Base-by-base conservation (phyloP, 2,329 filamentous ascomycete species). In the Penicillium thymicola region DNA sequence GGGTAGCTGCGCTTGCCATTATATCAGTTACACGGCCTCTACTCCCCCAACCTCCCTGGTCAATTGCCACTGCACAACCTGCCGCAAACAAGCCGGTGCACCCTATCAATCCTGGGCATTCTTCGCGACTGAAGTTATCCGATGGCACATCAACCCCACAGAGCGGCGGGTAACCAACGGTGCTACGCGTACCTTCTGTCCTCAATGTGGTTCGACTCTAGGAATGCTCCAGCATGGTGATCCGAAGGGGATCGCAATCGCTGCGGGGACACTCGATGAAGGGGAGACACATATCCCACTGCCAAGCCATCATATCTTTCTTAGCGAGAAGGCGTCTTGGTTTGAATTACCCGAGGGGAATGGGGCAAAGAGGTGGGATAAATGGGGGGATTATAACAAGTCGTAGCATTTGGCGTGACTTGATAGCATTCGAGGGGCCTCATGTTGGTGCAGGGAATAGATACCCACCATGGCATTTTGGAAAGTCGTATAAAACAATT, bases 11-110 rank as follows among this genome's bases (percentile, higher is more conserved):
- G 71, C 72, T 43, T 81, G 79, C 57, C 70, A 72, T 13, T 65
- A 70, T 45, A 70, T 81, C 32, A 69, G 67, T 38, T 82, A 79
- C 67, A 73, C 67, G 1, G 72, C 71, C 50, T 72, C 70, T 14
- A 59, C 58, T 1, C 62, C 70, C 1, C 77, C 79, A 0, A 65
- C 61, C 13, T 57, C 65, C 25, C 65, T 79, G 28, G 71, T 68
- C 18, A 66, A 76, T 54, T 82, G 79, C 65, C 74, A 81, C 63
- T 82, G 80, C 62, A 67, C 65, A n/a, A 75, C 75, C 40, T 83
- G 80, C 59, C 78, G 79, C 55, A 77, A 78, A 62, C 58, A 79
- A 38, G 76, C 79, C 2, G 79, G 80, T 13, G 75, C 73, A 4
- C 74, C 75, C 1, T 82, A 73, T 55, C 67, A 80, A 36, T 70